These are phyloP conservation scores for Podaxis sp. DNA, from an alignment of 768 basidiomycete genomes.

Conservation along the genomic window DNA sequence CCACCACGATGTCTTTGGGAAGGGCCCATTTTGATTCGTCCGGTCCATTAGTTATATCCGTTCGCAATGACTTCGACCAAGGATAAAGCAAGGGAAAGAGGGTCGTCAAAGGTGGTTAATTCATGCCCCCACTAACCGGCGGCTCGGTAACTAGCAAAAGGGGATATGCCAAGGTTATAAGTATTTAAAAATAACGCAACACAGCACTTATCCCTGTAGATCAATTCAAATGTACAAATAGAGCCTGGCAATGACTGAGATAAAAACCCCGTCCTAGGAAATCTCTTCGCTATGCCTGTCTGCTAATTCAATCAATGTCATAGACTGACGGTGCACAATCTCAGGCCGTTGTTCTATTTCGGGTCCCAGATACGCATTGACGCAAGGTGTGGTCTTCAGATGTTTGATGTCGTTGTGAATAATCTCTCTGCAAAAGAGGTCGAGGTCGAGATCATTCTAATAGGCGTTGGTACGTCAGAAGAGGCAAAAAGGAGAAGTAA, in stretches of 20 bases:
- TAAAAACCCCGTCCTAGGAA: not conserved
- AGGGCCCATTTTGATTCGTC: too few species aligned
- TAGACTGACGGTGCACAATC: conserved; percentile 6
- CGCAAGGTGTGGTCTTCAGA: conserved; percentile 44
- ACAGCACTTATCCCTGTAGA: not conserved
- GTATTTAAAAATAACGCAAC: not conserved
- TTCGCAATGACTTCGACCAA: not conserved
- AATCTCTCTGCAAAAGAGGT: conserved; percentile 56
- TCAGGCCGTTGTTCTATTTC: conserved; percentile 3
- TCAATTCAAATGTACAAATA: not conserved
- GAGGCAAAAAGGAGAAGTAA: not conserved
- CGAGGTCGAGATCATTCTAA: conserved; percentile 65
- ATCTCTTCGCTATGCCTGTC: not conserved
- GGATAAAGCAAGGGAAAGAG: not conserved
- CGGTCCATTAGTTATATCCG: too few species aligned
- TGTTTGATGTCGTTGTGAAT: conserved; percentile 53
- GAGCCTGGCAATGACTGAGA: not conserved
- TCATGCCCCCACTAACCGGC: not conserved
- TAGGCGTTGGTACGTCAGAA: not conserved
- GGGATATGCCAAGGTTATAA: not conserved
- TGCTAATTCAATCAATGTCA: conserved; percentile 6
- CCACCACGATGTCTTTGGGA: not conserved
- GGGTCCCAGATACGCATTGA: conserved; percentile 42
- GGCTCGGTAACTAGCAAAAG: not conserved
- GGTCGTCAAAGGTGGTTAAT: not conserved